A percentile compares a stretch with the other conserved stretches of the same genome.
Evolutionary conservation across 768 basidiomycete genomes (phyloP).

Genomic region (Wakefieldia striispora): DNA sequence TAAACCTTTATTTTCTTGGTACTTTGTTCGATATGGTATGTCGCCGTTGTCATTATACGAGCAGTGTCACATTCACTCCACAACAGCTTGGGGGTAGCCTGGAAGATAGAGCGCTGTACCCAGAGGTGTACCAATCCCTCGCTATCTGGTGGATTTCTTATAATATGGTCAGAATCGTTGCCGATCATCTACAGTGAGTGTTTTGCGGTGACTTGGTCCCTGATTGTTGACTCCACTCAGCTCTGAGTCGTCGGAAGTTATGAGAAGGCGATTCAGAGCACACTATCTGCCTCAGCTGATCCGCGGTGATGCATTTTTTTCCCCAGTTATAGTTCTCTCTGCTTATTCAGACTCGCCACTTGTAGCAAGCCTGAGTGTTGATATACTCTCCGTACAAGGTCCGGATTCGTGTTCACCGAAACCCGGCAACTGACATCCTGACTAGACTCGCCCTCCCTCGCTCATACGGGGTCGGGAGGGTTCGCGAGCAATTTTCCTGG

Average conservation of each 20-base stretch:
- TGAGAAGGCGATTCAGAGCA: constrained; percentile 34
- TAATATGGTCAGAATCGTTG: constrained; percentile 20
- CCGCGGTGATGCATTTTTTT: constrained; percentile 25
- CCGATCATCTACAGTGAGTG: constrained; percentile 23
- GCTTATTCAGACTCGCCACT: constrained; percentile 3
- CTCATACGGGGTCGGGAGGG: constrained; percentile 9
- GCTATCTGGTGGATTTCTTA: constrained; percentile 30
- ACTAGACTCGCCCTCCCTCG: constrained; percentile 16
- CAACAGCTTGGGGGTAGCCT: constrained; percentile 14
- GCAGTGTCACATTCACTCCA: not conserved
- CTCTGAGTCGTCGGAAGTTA: constrained; percentile 13
- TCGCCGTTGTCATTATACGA: not conserved
- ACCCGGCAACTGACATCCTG: not conserved
- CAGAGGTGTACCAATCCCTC: constrained; percentile 15
- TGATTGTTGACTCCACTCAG: constrained; percentile 10
- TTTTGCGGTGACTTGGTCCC: not conserved
- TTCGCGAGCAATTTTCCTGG: constrained; percentile 38
- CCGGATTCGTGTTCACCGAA: not conserved
- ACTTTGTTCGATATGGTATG: constrained; percentile 28
- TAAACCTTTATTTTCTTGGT: constrained; percentile 36
- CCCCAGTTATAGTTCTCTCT: not conserved
- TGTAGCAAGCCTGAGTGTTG: constrained; percentile 25
- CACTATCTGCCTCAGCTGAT: constrained; percentile 41
- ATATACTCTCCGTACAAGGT: constrained; percentile 23
- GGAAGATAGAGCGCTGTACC: not conserved